Percentiles rank a stretch among this genome's conserved stretches.
These are phyloP conservation scores for Penicillium macrosclerotiorum DNA, from an alignment of 495 filamentous ascomycete genomes.

Conservation along the genomic window DNA sequence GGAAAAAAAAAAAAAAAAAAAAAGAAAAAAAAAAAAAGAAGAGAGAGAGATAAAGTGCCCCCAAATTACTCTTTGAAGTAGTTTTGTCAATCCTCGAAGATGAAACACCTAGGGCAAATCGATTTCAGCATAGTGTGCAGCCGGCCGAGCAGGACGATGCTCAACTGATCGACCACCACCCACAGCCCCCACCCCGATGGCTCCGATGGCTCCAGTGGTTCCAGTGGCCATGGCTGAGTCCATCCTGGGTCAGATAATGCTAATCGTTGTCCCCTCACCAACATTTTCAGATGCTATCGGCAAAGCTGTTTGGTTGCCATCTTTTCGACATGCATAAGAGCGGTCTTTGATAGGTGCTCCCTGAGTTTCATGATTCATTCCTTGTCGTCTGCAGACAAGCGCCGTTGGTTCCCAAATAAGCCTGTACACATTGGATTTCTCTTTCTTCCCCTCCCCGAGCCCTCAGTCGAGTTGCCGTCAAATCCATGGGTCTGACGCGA, in stretches of 20 bases:
- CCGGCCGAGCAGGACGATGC: not conserved
- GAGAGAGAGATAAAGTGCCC: no score
- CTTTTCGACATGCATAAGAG: no score
- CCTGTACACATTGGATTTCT: no score
- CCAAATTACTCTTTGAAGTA: no score
- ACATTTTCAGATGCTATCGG: not conserved
- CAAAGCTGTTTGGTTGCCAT: not conserved
- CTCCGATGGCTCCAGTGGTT: no score
- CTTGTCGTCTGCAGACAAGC: not conserved
- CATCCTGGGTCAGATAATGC: no score
- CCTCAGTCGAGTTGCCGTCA: no score
- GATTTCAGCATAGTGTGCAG: not conserved
- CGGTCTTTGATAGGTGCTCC: not conserved
- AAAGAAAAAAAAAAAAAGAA: no score
- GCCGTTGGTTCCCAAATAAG: slow-evolving; percentile 4
- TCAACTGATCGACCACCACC: not conserved
- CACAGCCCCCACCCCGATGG: not conserved
- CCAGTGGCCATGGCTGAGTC: no score
- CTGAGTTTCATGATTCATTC: not conserved
- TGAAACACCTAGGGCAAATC: not conserved
- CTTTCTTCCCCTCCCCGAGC: no score
- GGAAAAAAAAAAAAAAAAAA: not conserved
- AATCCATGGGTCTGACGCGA: not conserved
- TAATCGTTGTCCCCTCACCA: no score
- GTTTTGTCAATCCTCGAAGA: no score